A percentile compares a stretch with the other conserved stretches of the same genome.
phyloP scores from a whole-genome alignment of 805 yeast species.

The Metschnikowia shivogae region DNA sequence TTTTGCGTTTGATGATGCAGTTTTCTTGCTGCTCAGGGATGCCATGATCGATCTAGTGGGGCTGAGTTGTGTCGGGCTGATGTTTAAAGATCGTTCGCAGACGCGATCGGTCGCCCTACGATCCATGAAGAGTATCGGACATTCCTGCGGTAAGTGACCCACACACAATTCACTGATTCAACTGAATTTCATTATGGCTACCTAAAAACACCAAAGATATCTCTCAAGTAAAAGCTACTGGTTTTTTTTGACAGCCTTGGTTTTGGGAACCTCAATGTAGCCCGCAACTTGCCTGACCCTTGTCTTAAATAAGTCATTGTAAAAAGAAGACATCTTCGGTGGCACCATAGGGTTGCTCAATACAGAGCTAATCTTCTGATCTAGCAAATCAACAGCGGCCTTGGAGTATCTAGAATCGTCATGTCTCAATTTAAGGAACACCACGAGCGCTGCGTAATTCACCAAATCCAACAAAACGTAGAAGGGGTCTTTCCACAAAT shows the following conservation, averaged over 20 bases:
- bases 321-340: conserved; percentile 13
- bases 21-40: conserved; percentile 53
- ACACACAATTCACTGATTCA: background rate
- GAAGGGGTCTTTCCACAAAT: conserved; percentile 20
- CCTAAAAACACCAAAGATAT: background rate
- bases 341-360: conserved; percentile 17
- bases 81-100: no score
- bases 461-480: conserved; percentile 29
- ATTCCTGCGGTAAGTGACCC: no score
- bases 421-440: conserved; percentile 34
- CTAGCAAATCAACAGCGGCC: conserved; percentile 43
- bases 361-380: conserved; percentile 33
- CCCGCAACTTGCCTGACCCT: conserved; percentile 17
- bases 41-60: conserved; percentile 40
- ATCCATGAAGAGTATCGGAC: no score
- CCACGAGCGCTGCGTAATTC: conserved; percentile 28
- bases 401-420: conserved; percentile 31
- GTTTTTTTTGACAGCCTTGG: conserved; percentile 12
- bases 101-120: no score
- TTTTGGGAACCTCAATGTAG: conserved; percentile 22
- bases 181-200: background rate
- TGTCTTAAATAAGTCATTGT: conserved; percentile 20
- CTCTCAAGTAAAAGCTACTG: conserved; percentile 1
- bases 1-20: conserved; percentile 39
- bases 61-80: background rate